Conservation (phyloP, 2,329 filamentous ascomycete genomes). For the Sporothrix globosa region DNA sequence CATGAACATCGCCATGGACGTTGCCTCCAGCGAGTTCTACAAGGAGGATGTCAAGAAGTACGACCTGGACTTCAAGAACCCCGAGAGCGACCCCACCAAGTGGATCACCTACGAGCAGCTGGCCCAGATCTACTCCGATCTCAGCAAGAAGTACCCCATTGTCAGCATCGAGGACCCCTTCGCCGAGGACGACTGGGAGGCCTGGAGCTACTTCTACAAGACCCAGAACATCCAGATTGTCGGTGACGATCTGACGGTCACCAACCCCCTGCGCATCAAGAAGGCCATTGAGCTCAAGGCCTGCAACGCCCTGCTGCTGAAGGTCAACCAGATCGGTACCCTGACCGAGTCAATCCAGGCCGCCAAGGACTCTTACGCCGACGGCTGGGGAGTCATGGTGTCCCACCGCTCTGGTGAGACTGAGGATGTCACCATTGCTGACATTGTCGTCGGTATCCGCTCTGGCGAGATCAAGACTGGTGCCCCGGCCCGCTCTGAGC, state of each 20-base stretch:
- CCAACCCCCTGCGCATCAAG: constrained; percentile 99
- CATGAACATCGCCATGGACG: constrained; percentile 99
- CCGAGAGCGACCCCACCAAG: constrained; percentile 91
- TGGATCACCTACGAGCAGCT: constrained; percentile 99
- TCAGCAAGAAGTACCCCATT: constrained; percentile 95
- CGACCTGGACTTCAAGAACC: constrained; percentile 99
- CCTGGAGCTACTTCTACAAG: constrained; percentile 99
- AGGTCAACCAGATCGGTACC: constrained; percentile 99
- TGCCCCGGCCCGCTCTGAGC: constrained; percentile 94
- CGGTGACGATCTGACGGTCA: constrained; percentile 97
- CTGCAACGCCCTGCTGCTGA: constrained; percentile 95
- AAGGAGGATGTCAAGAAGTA: constrained; percentile 98
- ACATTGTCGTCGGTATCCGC: constrained; percentile 95
- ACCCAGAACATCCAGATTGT: constrained; percentile 98
- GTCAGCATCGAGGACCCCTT: constrained; percentile 99
- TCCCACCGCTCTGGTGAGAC: constrained; percentile 99
- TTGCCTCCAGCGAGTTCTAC: constrained; percentile 99
- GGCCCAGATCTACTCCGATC: constrained; percentile 83
- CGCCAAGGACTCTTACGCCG: constrained; percentile 96
- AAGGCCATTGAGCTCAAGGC: constrained; percentile 99
- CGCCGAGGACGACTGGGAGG: constrained; percentile 99
- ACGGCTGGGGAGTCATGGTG: constrained; percentile 98
- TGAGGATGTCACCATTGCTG: constrained; percentile 98
- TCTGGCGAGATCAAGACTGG: constrained; percentile 99
- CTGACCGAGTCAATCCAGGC: constrained; percentile 99